Evolutionary conservation across 495 filamentous ascomycete genomes (phyloP), one percentile per base, ranked within the genome.

Genomic region (Annulohypoxylon nitens): DNA sequence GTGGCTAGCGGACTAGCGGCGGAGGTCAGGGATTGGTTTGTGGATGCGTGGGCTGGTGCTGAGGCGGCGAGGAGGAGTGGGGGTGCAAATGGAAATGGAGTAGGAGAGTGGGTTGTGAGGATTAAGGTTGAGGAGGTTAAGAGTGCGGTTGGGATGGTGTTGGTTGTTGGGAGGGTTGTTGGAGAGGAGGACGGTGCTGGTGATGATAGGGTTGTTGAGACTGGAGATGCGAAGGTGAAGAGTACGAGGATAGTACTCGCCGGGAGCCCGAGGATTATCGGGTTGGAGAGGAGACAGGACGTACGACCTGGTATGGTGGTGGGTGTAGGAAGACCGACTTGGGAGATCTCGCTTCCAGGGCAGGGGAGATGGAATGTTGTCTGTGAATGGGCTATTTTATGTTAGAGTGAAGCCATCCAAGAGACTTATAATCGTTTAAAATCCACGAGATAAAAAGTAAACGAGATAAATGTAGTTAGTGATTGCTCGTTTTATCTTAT

Each of bases 81-180:
- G 11, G 10, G 20, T 12, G n/a, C n/a, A n/a, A n/a, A n/a, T n/a
- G n/a, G n/a, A n/a, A n/a, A n/a, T n/a, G n/a, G n/a, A n/a, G n/a
- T n/a, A n/a, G n/a, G n/a, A n/a, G n/a, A n/a, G n/a, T 78, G 74
- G 74, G 23, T 51, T 20, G 62, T 69, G 23, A 58, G 67, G 63
- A 59, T 85, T 6, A 34, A 54, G 0, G 75, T 81, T 5, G 76
- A 81, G 2, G 70, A 81, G 8, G 80, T 79, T 0, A 81, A 81
- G 36, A 85, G 85, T 51, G 80, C 88, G 12, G 80, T 85, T 26
- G 89, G 90, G 76, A 86, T 77, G 61, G 85, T 68, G 11, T 78
- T 91, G 20, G 75, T 74, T 6, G 76, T 57, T 59, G 71, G 71
- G 16, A 66, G 61, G 43, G 18, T 53, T 16, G 47, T 69, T 6